Conservation (phyloP, 176 grass and related monocot species). For the Juncus effusus region DNA sequence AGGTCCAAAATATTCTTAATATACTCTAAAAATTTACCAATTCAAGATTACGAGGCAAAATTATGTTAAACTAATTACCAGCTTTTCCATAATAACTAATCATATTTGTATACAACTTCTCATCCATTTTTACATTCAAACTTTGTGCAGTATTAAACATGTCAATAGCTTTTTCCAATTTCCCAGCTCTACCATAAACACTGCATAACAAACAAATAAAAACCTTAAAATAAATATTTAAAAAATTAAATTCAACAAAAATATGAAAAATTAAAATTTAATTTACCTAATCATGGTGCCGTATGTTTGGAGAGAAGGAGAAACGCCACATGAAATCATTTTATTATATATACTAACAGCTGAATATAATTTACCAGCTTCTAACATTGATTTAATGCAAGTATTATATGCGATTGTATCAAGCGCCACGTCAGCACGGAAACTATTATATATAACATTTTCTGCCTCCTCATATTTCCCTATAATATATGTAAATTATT, state of each 20-base stretch:
- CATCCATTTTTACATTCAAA: slow-evolving; percentile 45
- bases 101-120: slow-evolving; percentile 88
- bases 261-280: not conserved
- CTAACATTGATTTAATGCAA: slow-evolving; percentile 83
- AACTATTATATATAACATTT: slow-evolving; percentile 54
- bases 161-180: slow-evolving; percentile 77
- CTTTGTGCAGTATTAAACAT: slow-evolving; percentile 60
- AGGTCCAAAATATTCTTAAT: not conserved
- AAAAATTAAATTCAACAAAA: no score
- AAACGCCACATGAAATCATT: slow-evolving; percentile 62
- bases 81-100: slow-evolving; percentile 84
- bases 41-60: slow-evolving; percentile 1
- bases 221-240: not conserved
- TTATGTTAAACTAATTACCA: slow-evolving; percentile 33
- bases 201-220: slow-evolving; percentile 44
- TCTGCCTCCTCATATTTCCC: slow-evolving; percentile 74
- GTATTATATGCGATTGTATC: slow-evolving; percentile 90
- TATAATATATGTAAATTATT: slow-evolving; percentile 17
- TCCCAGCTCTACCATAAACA: slow-evolving; percentile 85
- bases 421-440: slow-evolving; percentile 47
- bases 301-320: slow-evolving; percentile 66
- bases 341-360: slow-evolving; percentile 64
- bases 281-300: slow-evolving; percentile 94
- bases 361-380: slow-evolving; percentile 85
- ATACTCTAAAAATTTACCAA: not conserved